phyloP scores from a whole-genome alignment of 805 yeast genomes.

The Starmerella tilneyi region DNA sequence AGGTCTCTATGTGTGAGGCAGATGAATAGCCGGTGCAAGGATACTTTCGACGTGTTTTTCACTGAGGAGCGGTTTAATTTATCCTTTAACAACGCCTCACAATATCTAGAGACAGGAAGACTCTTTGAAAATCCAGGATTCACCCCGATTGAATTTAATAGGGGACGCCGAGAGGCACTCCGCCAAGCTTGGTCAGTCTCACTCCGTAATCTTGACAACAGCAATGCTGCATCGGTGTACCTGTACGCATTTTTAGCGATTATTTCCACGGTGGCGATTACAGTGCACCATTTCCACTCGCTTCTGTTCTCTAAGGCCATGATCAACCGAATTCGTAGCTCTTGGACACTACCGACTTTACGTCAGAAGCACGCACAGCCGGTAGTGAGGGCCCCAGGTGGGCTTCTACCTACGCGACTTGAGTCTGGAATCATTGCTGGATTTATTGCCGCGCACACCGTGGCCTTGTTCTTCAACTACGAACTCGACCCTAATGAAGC shows the following conservation, averaged over 20 bases:
- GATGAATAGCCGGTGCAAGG: neutral
- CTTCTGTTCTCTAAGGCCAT: neutral
- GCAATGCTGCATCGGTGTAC: neutral
- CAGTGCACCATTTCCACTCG: neutral
- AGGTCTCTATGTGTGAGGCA: neutral
- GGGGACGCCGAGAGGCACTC: neutral
- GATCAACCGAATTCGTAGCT: neutral
- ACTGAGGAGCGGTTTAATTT: neutral
- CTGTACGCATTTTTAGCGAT: neutral
- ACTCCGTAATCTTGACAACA: neutral
- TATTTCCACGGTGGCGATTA: neutral
- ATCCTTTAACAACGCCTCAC: neutral
- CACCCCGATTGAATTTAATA: neutral
- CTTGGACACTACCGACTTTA: neutral
- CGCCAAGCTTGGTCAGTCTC: neutral
- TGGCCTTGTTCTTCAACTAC: neutral
- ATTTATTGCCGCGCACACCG: constrained; percentile 3
- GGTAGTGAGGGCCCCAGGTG: neutral
- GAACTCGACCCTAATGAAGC: neutral
- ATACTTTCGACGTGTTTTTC: neutral
- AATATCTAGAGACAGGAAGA: neutral
- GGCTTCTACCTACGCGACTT: constrained; percentile 4
- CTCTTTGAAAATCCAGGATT: neutral
- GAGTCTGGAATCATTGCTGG: constrained; percentile 4
- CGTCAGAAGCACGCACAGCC: constrained; percentile 1